phyloP scores from a whole-genome alignment of 805 yeast genomes.

The Maudiozyma pseudohumilis region DNA sequence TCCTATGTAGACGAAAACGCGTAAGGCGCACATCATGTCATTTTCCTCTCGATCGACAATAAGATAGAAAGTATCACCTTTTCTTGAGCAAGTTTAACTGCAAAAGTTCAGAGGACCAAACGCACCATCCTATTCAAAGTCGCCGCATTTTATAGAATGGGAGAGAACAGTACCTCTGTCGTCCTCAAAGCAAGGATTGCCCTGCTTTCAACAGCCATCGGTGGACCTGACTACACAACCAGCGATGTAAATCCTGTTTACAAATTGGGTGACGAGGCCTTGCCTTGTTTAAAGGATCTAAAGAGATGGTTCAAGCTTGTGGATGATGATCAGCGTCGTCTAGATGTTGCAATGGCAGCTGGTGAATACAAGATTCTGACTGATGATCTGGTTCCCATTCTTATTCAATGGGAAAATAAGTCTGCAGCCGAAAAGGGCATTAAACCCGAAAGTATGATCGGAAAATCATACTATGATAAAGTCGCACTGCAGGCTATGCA shows the following conservation, averaged over 20 bases:
- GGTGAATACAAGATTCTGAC: conserved; percentile 66
- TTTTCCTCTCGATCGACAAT: too few species aligned
- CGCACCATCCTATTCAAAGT: too few species aligned
- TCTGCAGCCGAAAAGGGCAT: conserved; percentile 17
- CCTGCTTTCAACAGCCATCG: conserved; percentile 76
- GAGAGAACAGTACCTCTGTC: conserved; percentile 10
- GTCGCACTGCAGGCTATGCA: conserved; percentile 69
- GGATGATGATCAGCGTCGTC: conserved; percentile 60
- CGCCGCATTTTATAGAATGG: too few species aligned
- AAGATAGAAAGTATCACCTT: too few species aligned
- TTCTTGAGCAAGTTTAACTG: too few species aligned
- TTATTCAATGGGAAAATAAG: conserved; percentile 59
- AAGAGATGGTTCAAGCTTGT: conserved; percentile 80
- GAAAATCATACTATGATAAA: conserved; percentile 35
- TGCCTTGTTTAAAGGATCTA: conserved; percentile 76
- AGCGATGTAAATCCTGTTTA: conserved; percentile 43
- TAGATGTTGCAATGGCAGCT: conserved; percentile 82
- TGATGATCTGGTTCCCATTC: conserved; percentile 64
- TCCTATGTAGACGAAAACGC: too few species aligned
- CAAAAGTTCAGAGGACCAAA: too few species aligned
- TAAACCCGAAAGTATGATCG: conserved; percentile 17
- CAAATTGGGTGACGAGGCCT: conserved; percentile 67
- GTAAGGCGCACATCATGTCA: too few species aligned
- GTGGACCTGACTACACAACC: conserved; percentile 71
- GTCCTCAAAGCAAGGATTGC: conserved; percentile 63